Evolutionary conservation across 2,329 filamentous ascomycete species (phyloP).

Genomic region (Claviceps africana): DNA sequence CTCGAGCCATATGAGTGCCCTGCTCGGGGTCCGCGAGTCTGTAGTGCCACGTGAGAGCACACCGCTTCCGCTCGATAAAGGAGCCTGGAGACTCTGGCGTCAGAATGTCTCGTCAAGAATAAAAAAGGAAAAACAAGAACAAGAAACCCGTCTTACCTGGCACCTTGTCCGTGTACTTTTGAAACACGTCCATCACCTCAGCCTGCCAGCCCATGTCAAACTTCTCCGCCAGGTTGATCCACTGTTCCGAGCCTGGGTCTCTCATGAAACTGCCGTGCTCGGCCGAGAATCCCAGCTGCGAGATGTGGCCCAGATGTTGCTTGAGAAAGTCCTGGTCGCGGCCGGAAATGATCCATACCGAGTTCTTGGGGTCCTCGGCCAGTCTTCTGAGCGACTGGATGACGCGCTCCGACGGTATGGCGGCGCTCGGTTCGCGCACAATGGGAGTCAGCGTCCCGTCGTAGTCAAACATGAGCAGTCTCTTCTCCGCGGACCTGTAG

Average conservation of each 20-base stretch:
- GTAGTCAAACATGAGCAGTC: slow-evolving; percentile 97
- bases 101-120: background rate
- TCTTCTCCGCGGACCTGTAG: slow-evolving; percentile 61
- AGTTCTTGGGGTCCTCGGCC: slow-evolving; percentile 65
- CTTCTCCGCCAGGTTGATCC: slow-evolving; percentile 79
- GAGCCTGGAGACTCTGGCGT: slow-evolving; percentile 40
- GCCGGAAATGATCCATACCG: slow-evolving; percentile 97
- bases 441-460: slow-evolving; percentile 94
- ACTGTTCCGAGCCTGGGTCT: slow-evolving; percentile 58
- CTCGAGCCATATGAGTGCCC: slow-evolving; percentile 62
- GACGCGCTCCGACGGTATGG: slow-evolving; percentile 73
- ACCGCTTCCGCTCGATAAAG: slow-evolving; percentile 87
- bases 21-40: slow-evolving; percentile 79
- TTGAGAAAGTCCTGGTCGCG: slow-evolving; percentile 84
- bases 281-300: slow-evolving; percentile 80
- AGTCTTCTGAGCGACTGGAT: slow-evolving; percentile 67
- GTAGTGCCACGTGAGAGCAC: slow-evolving; percentile 95
- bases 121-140: background rate
- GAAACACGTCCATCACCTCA: slow-evolving; percentile 72
- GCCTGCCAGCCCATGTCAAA: slow-evolving; percentile 88
- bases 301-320: slow-evolving; percentile 84
- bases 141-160: slow-evolving; percentile 57
- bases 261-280: slow-evolving; percentile 96
- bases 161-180: slow-evolving; percentile 75
- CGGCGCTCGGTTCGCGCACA: slow-evolving; percentile 77